Evolutionary conservation across 176 grass and related monocot species (phyloP), one percentile per base, ranked within the genome.

Genomic region (Dactylis glomerata): DNA sequence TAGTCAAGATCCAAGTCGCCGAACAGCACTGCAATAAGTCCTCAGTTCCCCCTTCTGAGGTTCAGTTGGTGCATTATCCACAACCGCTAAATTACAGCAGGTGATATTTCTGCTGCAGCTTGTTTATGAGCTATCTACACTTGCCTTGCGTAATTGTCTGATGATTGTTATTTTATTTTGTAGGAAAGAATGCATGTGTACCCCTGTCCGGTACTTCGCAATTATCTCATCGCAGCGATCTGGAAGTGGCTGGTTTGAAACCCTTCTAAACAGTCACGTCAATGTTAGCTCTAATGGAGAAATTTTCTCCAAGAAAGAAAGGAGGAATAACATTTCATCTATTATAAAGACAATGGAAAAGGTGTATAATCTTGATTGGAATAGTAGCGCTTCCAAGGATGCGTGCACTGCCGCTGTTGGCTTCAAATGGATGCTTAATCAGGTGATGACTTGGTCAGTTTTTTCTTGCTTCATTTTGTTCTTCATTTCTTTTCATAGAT

Each of bases 381-480:
- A 86, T 81, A 97, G 88, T 45, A 97, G 95, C 16, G 95, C 95
- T 86, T 90, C 90, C 30, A 97, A 97, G 84, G 83, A 97, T 85
- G 95, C 95, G 84, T 97, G 95, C 76, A 95, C 95, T 76, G 86
- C 92, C 68, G 95, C 90, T 58, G 85, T 89, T 91, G 95, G 95
- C 75, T 81, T 97, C 44, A 97, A 97, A 73, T 97, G 95, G 95
- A 97, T 97, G 95, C 89, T 97, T 71, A 97, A 97, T 92, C 95
- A 97, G 92, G 95, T 97, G 75, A 78, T 77, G 13, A 9, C 51
- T 28, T 34, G 32, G 77, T 85, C 73, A 77, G 13, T 41, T 42
- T 42, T 52, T 81, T 19, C 19, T 44, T 71, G 68, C 6, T 71
- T 41, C 68, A 71, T 78, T 34, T 19, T 1, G 14, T 63, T 16